phyloP scores from a whole-genome alignment of 2,329 filamentous ascomycete species.

The Trichoderma pleuroti region DNA sequence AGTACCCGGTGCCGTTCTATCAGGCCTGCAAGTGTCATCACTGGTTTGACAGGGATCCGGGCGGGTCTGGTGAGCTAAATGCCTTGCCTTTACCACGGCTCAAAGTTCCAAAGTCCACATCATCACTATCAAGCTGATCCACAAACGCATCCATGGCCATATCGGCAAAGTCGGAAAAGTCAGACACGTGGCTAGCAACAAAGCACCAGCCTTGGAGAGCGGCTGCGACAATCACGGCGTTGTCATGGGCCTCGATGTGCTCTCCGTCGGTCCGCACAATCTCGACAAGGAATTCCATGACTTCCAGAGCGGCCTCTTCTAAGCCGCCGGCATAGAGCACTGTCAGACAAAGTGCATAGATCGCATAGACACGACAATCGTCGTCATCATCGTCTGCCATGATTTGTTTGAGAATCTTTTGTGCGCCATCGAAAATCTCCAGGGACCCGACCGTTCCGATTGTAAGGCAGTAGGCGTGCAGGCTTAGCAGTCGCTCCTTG shows the following conservation, averaged over 20 bases:
- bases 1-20: background rate
- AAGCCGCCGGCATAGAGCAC: conserved; percentile 73
- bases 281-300: conserved; percentile 72
- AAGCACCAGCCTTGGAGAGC: conserved; percentile 78
- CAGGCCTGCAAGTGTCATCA: background rate
- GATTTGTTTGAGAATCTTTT: conserved; percentile 34
- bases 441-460: conserved; percentile 63
- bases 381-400: conserved; percentile 57
- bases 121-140: conserved; percentile 76
- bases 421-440: conserved; percentile 31
- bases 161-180: conserved; percentile 68
- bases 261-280: conserved; percentile 78
- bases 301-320: conserved; percentile 62
- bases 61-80: background rate
- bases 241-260: conserved; percentile 67
- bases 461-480: conserved; percentile 70
- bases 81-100: background rate
- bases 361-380: conserved; percentile 62
- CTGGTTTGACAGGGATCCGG: background rate
- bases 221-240: conserved; percentile 65
- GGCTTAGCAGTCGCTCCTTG: conserved; percentile 65
- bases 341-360: conserved; percentile 70
- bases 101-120: conserved; percentile 42
- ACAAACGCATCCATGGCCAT: conserved; percentile 75
- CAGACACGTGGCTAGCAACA: conserved; percentile 72